Conservation (phyloP, 2,329 filamentous ascomycete genomes). For the Fusarium nisikadoi region DNA sequence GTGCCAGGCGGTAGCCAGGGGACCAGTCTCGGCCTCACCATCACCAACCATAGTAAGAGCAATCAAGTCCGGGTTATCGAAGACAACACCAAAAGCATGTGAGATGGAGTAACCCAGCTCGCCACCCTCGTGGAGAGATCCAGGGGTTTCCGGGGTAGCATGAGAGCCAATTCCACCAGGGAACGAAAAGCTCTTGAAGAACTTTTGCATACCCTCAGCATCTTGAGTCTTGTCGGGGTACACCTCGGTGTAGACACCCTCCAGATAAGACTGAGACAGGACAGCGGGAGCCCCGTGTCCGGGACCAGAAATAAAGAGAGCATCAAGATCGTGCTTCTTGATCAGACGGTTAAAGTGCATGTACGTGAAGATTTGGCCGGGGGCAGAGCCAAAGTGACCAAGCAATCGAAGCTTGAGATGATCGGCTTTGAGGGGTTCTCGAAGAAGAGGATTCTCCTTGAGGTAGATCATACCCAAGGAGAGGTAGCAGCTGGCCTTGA, state of each 20-base stretch:
- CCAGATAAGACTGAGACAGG: constrained; percentile 79
- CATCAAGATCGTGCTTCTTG: constrained; percentile 80
- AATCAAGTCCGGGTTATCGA: constrained; percentile 79
- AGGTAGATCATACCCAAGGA: constrained; percentile 85
- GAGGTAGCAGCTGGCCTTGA: constrained; percentile 79
- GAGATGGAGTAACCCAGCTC: constrained; percentile 85
- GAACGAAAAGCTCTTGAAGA: constrained; percentile 88
- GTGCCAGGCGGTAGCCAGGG: constrained; percentile 83
- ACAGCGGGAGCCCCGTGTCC: constrained; percentile 82
- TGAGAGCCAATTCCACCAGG: constrained; percentile 82
- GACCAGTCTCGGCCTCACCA: constrained; percentile 84
- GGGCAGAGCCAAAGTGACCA: constrained; percentile 82
- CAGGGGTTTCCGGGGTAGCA: constrained; percentile 81
- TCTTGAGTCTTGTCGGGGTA: constrained; percentile 79
- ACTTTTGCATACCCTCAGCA: constrained; percentile 74
- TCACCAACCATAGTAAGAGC: constrained; percentile 83
- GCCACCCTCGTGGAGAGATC: constrained; percentile 81
- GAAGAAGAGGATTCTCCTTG: constrained; percentile 76
- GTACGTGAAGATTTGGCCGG: constrained; percentile 84
- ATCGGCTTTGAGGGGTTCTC: constrained; percentile 73
- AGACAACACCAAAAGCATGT: constrained; percentile 81
- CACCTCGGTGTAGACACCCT: constrained; percentile 81
- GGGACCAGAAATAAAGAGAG: constrained; percentile 79
- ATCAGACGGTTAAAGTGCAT: constrained; percentile 86
- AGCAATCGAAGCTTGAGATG: constrained; percentile 80